These are phyloP conservation scores for Geotrichum carabidarum DNA, from an alignment of 1,139 yeast genomes.

Conservation along the genomic window DNA sequence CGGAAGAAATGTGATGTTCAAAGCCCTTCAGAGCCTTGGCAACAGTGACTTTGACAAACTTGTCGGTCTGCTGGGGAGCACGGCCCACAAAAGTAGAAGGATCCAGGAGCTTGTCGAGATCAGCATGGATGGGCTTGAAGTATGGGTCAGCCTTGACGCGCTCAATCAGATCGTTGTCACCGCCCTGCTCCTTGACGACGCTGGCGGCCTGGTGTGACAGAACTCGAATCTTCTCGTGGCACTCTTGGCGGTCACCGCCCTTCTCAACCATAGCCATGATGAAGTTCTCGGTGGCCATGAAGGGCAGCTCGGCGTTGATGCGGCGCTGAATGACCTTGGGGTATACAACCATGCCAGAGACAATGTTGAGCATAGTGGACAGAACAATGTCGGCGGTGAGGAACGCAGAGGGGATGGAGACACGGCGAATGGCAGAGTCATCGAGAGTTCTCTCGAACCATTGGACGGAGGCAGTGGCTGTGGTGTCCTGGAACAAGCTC, in stretches of 20 bases:
- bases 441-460: slow-evolving; percentile 99
- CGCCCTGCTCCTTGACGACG: slow-evolving; percentile 97
- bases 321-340: slow-evolving; percentile 98
- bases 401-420: slow-evolving; percentile 93
- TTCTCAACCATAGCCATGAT: slow-evolving; percentile 99
- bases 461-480: slow-evolving; percentile 95
- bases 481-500: slow-evolving; percentile 83
- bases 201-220: slow-evolving; percentile 96
- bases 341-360: slow-evolving; percentile 92
- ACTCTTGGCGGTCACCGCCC: slow-evolving; percentile 97
- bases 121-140: slow-evolving; percentile 84
- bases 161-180: slow-evolving; percentile 93
- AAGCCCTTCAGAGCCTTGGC: slow-evolving; percentile 74
- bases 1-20: slow-evolving; percentile 46
- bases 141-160: slow-evolving; percentile 74
- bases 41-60: slow-evolving; percentile 81
- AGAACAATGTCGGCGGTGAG: slow-evolving; percentile 90
- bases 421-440: slow-evolving; percentile 97
- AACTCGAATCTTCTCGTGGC: slow-evolving; percentile 96
- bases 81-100: slow-evolving; percentile 96
- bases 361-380: slow-evolving; percentile 83
- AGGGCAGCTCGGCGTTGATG: slow-evolving; percentile 89
- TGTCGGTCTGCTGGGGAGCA: slow-evolving; percentile 97
- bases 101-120: slow-evolving; percentile 73
- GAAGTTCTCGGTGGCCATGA: slow-evolving; percentile 98